Percentiles rank a stretch among this genome's conserved stretches.
These are phyloP conservation scores for Tolypocladium capitatum DNA, from an alignment of 2,329 filamentous ascomycete species.

Conservation along the genomic window DNA sequence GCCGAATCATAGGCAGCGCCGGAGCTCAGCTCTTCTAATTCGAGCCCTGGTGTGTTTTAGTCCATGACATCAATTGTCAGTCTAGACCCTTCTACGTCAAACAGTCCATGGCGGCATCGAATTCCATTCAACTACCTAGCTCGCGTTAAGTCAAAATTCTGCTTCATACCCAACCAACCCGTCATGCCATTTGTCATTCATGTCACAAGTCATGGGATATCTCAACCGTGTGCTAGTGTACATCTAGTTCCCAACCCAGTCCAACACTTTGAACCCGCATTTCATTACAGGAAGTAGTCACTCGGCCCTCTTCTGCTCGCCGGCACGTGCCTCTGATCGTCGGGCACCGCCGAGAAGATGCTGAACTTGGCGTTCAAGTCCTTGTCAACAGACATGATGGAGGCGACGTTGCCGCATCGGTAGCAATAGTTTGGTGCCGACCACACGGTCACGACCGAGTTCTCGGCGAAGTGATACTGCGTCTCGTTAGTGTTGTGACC, in stretches of 20 bases:
- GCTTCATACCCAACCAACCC: constrained; percentile 3
- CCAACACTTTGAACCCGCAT: constrained; percentile 9
- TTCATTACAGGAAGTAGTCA: constrained; percentile 53
- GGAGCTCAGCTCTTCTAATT: background rate
- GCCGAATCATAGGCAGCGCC: background rate
- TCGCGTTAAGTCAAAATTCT: background rate
- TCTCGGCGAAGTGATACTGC: constrained; percentile 84
- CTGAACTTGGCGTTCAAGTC: constrained; percentile 84
- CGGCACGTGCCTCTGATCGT: constrained; percentile 69
- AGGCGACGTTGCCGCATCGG: constrained; percentile 89
- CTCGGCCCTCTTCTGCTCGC: constrained; percentile 53
- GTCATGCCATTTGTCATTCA: constrained; percentile 12
- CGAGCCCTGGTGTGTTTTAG: background rate
- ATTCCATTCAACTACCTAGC: too few relatives aligned
- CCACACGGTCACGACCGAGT: constrained; percentile 96
- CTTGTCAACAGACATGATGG: constrained; percentile 83
- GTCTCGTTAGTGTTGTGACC: constrained; percentile 13
- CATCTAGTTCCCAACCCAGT: constrained; percentile 18
- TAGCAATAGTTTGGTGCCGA: constrained; percentile 95
- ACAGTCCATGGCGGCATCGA: too few relatives aligned
- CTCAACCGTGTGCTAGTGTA: constrained; percentile 29
- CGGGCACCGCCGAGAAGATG: constrained; percentile 81
- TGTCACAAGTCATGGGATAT: constrained; percentile 25
- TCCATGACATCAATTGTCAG: too few relatives aligned
- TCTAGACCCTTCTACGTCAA: too few relatives aligned